These are phyloP conservation scores for Adansonia gregorii DNA, from an alignment of 441 rosid species.

Conservation along the genomic window DNA sequence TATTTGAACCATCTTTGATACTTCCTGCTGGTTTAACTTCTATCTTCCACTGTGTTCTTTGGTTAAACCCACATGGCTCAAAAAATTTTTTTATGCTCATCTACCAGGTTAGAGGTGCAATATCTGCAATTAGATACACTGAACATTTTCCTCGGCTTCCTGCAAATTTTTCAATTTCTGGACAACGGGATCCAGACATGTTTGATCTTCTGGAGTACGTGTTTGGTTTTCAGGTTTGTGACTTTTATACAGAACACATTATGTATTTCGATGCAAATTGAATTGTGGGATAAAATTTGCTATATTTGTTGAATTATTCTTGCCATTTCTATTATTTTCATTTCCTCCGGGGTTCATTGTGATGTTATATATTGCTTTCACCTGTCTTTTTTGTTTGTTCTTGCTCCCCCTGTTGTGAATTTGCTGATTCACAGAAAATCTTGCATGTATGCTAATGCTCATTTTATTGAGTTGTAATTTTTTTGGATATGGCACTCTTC, in stretches of 20 bases:
- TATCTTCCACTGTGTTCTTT: not conserved
- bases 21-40: constrained; percentile 9
- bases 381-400: no score
- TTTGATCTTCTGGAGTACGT: constrained; percentile 91
- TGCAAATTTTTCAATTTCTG: constrained; percentile 62
- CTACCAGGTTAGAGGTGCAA: constrained; percentile 86
- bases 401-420: not conserved
- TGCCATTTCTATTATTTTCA: not conserved
- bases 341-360: not conserved
- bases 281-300: constrained; percentile 21
- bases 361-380: not conserved
- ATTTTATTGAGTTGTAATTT: not conserved
- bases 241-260: not conserved
- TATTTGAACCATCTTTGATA: constrained; percentile 12
- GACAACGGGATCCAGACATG: constrained; percentile 87
- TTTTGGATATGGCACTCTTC: constrained; percentile 4
- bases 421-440: not conserved
- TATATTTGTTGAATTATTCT: not conserved
- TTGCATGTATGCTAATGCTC: not conserved
- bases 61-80: constrained; percentile 15
- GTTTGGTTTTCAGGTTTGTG: constrained; percentile 96
- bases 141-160: constrained; percentile 92
- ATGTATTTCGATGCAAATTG: constrained; percentile 2
- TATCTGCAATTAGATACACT: constrained; percentile 77
- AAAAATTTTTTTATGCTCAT: constrained; percentile 17